Evolutionary conservation across 352 stramenopile genomes (phyloP), one percentile per base, ranked within the genome.

Genomic region (Halophytophthora polymorphica): DNA sequence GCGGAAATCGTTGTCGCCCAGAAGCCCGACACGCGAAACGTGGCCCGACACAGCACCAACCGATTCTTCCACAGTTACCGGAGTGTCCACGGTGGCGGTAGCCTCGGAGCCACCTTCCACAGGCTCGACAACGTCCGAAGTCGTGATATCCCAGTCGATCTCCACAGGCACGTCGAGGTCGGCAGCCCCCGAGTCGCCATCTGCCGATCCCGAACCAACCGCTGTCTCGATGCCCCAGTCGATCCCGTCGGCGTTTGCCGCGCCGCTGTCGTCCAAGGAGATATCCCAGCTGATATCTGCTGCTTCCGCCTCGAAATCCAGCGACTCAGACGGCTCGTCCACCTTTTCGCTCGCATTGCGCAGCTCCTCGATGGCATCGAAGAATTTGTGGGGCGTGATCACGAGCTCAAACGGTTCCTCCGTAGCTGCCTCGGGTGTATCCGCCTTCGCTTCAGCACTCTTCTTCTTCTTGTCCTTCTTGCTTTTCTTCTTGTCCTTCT

Each of bases 101-200:
- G 23, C 25, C 15, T 22, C 58, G 10, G n/a, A 19, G 31, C 58
- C 39, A 5, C 42, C 61, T 10, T 50, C 44, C n/a, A 56, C 47
- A 28, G 45, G 22, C 11, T 80, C 61, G 23, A 61, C 56, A 6
- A 73, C 56, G 22, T 86, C 66, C 13, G 62, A 65, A 7, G 54
- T 74, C n/a, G 77, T 73, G 36, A 89, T 88, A 41, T 87, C 76
- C 81, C 81, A 91, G 58, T 89, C 76, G 34, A 91, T 91, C 22
- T 86, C 78, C 17, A 78, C 66, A 18, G 77, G 61, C 1, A 50
- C 37, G 33, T 83, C 60, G 10, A 68, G 23, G 45, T 51, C 50
- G 45, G 52, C 57, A 25, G 42, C 56, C 43, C 34, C 43, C 37
- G 55, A 45, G 6, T 68, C 61, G 7, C 42, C 49, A 1, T 59